These are phyloP conservation scores for Thalia dealbata DNA, from an alignment of 176 grass and related monocot species.

Conservation along the genomic window DNA sequence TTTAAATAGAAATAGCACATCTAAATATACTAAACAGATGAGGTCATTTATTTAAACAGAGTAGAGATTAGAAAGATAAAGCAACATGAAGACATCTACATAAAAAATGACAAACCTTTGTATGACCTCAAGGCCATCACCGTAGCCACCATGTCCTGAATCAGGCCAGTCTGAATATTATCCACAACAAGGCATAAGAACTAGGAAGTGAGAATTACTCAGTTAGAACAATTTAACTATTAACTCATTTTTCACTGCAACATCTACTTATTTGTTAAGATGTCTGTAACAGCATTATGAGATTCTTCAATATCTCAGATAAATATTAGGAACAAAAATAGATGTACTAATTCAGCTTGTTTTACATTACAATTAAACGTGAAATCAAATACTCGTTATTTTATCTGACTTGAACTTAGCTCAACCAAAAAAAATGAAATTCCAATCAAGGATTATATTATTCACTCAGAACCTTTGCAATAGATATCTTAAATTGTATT, in stretches of 20 bases:
- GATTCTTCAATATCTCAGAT: not conserved
- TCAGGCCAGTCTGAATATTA: constrained; percentile 64
- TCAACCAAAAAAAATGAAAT: too few species aligned
- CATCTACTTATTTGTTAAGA: not conserved
- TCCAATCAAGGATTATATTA: too few species aligned
- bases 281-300: not conserved
- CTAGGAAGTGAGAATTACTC: not conserved
- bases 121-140: constrained; percentile 46
- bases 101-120: constrained; percentile 45
- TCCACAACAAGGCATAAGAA: not conserved
- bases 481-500: not conserved
- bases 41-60: too few species aligned
- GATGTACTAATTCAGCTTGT: not conserved
- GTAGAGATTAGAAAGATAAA: too few species aligned
- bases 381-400: too few species aligned
- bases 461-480: too few species aligned
- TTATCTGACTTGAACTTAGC: too few species aligned
- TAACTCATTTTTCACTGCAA: not conserved
- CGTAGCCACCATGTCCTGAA: constrained; percentile 50
- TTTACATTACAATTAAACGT: too few species aligned
- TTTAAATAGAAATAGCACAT: not conserved
- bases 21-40: too few species aligned
- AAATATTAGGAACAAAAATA: not conserved
- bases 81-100: not conserved
- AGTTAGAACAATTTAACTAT: not conserved